Evolutionary conservation across 2,329 filamentous ascomycete species (phyloP).

Genomic region (Epichloe uncinata): DNA sequence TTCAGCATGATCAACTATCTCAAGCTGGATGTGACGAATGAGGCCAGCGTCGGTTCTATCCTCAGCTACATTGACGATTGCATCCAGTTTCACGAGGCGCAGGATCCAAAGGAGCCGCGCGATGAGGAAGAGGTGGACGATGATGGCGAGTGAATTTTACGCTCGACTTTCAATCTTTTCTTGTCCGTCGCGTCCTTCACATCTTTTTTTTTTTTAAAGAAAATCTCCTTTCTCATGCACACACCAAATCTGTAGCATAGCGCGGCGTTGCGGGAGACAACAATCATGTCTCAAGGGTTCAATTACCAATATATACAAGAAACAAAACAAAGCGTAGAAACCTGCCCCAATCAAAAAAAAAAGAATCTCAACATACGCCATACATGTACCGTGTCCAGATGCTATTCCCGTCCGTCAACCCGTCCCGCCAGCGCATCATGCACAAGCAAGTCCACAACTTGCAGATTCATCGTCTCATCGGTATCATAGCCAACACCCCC

Average conservation of each 20-base stretch:
- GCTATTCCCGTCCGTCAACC: too few relatives aligned
- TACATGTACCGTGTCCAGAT: too few relatives aligned
- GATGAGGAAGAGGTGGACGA: slow-evolving; percentile 38
- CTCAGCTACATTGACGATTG: slow-evolving; percentile 90
- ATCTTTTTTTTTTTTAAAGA: not conserved
- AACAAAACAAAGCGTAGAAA: not conserved
- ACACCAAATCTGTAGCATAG: slow-evolving; percentile 2
- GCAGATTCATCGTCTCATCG: too few relatives aligned
- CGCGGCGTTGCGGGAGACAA: slow-evolving; percentile 3
- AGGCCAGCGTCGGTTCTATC: slow-evolving; percentile 76
- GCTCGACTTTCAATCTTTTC: not conserved
- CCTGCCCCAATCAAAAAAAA: not conserved
- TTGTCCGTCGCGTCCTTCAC: not conserved
- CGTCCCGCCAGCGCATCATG: too few relatives aligned
- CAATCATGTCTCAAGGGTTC: not conserved
- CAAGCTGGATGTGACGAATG: slow-evolving; percentile 76
- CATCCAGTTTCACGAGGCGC: slow-evolving; percentile 85
- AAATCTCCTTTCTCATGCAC: not conserved
- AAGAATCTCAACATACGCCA: not conserved
- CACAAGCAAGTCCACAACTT: too few relatives aligned
- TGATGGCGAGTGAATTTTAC: slow-evolving; percentile 20
- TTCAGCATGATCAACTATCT: slow-evolving; percentile 98
- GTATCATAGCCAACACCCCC: too few relatives aligned
- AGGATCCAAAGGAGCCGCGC: slow-evolving; percentile 74
- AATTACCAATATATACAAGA: not conserved